Conservation (phyloP, 352 stramenopile species). For the Proteromonas lacertae region DNA sequence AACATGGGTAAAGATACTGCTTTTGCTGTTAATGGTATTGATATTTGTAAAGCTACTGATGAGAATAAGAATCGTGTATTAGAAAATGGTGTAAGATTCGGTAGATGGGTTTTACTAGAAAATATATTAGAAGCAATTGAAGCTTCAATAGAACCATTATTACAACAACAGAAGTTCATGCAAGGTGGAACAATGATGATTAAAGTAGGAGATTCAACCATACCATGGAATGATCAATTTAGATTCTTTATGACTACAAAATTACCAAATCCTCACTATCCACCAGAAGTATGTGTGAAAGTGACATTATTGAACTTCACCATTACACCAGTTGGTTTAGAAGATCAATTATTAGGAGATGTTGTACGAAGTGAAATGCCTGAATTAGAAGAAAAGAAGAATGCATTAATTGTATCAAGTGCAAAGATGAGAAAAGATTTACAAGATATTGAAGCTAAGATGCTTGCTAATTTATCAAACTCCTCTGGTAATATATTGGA, state of each 20-base stretch:
- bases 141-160: constrained; percentile 40
- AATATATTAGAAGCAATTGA: constrained; percentile 44
- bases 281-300: constrained; percentile 54
- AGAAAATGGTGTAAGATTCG: constrained; percentile 59
- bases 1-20: constrained; percentile 33
- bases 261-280: constrained; percentile 54
- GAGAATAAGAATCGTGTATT: constrained; percentile 18
- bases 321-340: constrained; percentile 36
- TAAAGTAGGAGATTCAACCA: constrained; percentile 47
- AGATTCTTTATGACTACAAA: constrained; percentile 68
- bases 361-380: constrained; percentile 64
- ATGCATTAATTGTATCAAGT: constrained; percentile 49
- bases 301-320: constrained; percentile 61
- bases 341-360: constrained; percentile 51
- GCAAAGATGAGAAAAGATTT: constrained; percentile 55
- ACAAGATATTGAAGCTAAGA: constrained; percentile 61
- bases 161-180: constrained; percentile 58
- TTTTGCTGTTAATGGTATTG: constrained; percentile 18
- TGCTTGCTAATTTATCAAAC: constrained; percentile 56
- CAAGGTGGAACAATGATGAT: constrained; percentile 60
- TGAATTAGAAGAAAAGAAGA: constrained; percentile 61
- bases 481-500: constrained; percentile 61
- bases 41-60: constrained; percentile 62
- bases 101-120: constrained; percentile 48
- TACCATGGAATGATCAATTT: constrained; percentile 49